Evolutionary conservation across 257 asterid species (phyloP).

Genomic region (Petunia axillaris): DNA sequence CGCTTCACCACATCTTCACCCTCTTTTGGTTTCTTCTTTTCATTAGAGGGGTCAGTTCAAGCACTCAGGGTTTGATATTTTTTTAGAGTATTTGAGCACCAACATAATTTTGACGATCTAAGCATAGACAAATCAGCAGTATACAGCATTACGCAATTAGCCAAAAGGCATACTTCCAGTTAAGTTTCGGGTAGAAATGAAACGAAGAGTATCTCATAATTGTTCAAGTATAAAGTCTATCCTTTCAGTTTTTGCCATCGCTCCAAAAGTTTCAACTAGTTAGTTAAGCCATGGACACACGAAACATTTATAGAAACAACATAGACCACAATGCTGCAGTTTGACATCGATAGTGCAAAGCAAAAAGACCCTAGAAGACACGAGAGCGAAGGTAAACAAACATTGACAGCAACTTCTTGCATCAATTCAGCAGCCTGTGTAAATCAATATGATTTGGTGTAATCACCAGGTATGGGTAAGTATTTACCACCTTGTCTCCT

Average conservation of each 20-base stretch:
- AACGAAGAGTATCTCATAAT: constrained; percentile 46
- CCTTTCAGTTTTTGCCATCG: constrained; percentile 99
- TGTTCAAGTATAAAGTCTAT: constrained; percentile 96
- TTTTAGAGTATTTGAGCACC: constrained; percentile 97
- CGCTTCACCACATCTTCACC: constrained; percentile 81
- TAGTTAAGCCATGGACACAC: constrained; percentile 3
- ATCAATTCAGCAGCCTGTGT: constrained; percentile 97
- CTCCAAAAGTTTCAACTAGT: constrained; percentile 97
- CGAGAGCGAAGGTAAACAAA: constrained; percentile 12
- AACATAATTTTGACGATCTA: constrained; percentile 90
- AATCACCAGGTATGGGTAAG: too few species aligned
- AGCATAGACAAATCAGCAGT: constrained; percentile 87
- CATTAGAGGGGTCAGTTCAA: constrained; percentile 85
- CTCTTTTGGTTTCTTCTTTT: constrained; percentile 89
- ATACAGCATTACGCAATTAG: background rate
- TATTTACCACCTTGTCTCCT: constrained; percentile 82
- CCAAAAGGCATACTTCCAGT: background rate
- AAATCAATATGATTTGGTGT: too few species aligned
- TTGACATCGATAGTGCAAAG: background rate
- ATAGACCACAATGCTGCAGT: background rate
- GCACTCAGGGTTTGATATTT: constrained; percentile 91
- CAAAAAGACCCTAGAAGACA: background rate
- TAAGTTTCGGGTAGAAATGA: constrained; percentile 24
- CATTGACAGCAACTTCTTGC: constrained; percentile 98
- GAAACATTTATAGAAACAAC: background rate